Conservation (phyloP, 257 asterid species). For the Anisodus tanguticus region DNA sequence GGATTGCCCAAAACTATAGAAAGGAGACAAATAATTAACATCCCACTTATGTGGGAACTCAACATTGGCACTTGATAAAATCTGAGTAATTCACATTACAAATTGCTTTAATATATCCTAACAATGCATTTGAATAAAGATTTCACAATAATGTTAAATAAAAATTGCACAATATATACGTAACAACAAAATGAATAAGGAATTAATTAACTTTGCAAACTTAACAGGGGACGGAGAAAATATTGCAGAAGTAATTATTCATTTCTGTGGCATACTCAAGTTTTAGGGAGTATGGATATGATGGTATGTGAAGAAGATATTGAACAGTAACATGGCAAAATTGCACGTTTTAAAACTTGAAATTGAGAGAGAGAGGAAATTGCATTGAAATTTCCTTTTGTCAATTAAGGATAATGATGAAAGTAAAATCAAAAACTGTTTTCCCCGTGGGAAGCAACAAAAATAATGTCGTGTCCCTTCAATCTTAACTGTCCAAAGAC, state of each 20-base stretch:
- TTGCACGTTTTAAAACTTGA: background rate
- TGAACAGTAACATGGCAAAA: background rate
- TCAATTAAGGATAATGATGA: background rate
- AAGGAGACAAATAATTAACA: too few species aligned
- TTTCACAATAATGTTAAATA: background rate
- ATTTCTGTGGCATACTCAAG: background rate
- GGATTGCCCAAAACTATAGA: too few species aligned
- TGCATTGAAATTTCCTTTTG: conserved; percentile 28
- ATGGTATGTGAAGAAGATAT: background rate
- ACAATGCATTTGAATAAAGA: background rate
- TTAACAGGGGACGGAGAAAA: background rate
- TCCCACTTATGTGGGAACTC: too few species aligned
- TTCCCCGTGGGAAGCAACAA: conserved; percentile 1
- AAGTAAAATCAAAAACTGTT: background rate
- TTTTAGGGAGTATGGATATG: background rate
- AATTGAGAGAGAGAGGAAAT: background rate
- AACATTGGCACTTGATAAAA: background rate
- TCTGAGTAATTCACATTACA: background rate
- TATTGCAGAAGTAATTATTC: background rate
- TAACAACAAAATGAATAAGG: background rate
- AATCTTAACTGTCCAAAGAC: background rate
- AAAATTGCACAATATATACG: background rate
- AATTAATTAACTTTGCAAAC: background rate
- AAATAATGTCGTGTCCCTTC: background rate
- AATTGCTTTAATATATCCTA: background rate